A percentile compares a stretch with the other conserved stretches of the same genome.
Conservation (phyloP, 495 filamentous ascomycete genomes). For the Bacidia gigantensis region DNA sequence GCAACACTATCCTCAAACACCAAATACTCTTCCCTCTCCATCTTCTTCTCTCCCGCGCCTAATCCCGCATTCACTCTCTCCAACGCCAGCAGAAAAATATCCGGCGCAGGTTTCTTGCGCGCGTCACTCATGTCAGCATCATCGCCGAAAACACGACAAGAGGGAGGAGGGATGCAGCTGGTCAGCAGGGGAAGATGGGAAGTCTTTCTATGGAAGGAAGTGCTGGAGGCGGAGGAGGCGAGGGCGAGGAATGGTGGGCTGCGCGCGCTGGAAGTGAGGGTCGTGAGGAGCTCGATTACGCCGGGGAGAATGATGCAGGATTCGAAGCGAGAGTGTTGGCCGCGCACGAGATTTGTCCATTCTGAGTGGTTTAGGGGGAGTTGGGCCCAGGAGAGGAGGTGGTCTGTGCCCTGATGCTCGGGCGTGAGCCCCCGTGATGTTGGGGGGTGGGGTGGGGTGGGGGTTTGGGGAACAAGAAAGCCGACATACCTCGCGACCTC, state of each 20-base stretch:
- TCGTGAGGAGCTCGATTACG: slow-evolving; percentile 21
- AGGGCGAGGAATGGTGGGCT: slow-evolving; percentile 8
- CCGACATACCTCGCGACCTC: slow-evolving; percentile 15
- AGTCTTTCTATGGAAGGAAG: slow-evolving; percentile 8
- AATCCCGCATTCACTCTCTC: slow-evolving; percentile 20
- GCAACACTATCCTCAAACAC: slow-evolving; percentile 33
- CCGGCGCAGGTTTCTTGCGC: slow-evolving; percentile 26
- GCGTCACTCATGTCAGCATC: slow-evolving; percentile 21
- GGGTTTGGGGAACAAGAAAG: too few species aligned
- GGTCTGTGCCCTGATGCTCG: slow-evolving; percentile 10
- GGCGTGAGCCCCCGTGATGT: neutral
- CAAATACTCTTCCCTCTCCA: slow-evolving; percentile 26
- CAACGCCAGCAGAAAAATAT: slow-evolving; percentile 29
- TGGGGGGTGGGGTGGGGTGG: neutral
- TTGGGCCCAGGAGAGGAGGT: slow-evolving; percentile 23
- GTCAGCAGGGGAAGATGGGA: slow-evolving; percentile 8
- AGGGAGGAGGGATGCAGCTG: slow-evolving; percentile 6
- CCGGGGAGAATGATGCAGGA: slow-evolving; percentile 25
- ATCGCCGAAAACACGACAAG: slow-evolving; percentile 23
- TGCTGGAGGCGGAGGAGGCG: slow-evolving; percentile 6
- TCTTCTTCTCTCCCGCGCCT: slow-evolving; percentile 13
- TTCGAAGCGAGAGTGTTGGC: slow-evolving; percentile 19
- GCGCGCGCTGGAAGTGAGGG: slow-evolving; percentile 11
- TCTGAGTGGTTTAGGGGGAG: slow-evolving; percentile 23
- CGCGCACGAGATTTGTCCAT: slow-evolving; percentile 21